Conservation (phyloP, 164 flowering plant genomes). For the Liriodendron chinense region DNA sequence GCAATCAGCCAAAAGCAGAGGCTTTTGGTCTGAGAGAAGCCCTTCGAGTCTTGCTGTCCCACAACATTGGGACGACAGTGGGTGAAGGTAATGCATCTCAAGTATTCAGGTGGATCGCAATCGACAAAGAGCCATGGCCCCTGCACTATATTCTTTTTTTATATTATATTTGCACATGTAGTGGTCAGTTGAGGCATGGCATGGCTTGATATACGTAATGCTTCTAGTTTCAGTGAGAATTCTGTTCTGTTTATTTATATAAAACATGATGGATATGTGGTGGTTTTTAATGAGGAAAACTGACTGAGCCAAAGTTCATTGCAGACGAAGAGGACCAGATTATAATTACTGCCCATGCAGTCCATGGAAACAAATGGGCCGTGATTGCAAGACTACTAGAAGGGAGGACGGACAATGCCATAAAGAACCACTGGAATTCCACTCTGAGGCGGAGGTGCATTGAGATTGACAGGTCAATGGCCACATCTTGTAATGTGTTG, state of each 20-base stretch:
- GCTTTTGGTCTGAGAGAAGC: too few species aligned
- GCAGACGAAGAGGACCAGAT: constrained; percentile 85
- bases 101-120: too few species aligned
- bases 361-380: constrained; percentile 96
- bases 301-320: constrained; percentile 17
- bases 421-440: constrained; percentile 96
- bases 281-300: constrained; percentile 8
- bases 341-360: constrained; percentile 68
- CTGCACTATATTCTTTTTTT: too few species aligned
- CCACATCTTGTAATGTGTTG: constrained; percentile 24
- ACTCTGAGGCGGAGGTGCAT: constrained; percentile 62
- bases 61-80: too few species aligned
- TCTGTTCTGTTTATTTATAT: neutral
- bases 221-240: neutral
- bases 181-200: neutral
- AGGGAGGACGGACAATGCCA: constrained; percentile 92
- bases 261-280: neutral
- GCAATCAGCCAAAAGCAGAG: too few species aligned
- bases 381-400: constrained; percentile 71
- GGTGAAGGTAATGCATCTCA: too few species aligned
- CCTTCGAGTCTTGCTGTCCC: too few species aligned
- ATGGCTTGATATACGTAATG: neutral
- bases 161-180: too few species aligned
- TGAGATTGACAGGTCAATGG: constrained; percentile 31
- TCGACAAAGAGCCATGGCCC: too few species aligned